Percentiles rank a stretch among this genome's conserved stretches.
Evolutionary conservation across 768 basidiomycete genomes (phyloP).

Genomic region (Antrodiella citrinella): DNA sequence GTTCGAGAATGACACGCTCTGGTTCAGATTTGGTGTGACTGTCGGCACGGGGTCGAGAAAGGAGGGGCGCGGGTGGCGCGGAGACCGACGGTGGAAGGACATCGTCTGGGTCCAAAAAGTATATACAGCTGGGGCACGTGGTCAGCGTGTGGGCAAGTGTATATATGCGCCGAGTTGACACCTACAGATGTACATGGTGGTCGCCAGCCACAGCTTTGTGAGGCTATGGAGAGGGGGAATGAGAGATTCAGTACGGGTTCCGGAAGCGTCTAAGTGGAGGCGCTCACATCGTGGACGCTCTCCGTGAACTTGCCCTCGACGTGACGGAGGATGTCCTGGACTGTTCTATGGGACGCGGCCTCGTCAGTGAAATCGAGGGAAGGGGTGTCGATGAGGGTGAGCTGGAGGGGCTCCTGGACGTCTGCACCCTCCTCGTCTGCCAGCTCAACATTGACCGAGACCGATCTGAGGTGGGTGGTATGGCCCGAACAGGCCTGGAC

Average conservation of each 20-base stretch:
- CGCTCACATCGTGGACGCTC: constrained; percentile 69
- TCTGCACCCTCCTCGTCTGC: constrained; percentile 42
- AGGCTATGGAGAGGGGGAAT: constrained; percentile 41
- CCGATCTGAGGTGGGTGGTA: constrained; percentile 63
- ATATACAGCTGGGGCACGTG: constrained; percentile 54
- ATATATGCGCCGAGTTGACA: constrained; percentile 26
- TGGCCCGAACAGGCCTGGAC: constrained; percentile 67
- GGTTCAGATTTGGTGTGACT: constrained; percentile 66
- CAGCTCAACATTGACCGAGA: constrained; percentile 64
- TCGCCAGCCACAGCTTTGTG: constrained; percentile 63
- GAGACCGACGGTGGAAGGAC: constrained; percentile 65
- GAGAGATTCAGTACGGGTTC: constrained; percentile 13
- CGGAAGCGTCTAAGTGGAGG: constrained; percentile 16
- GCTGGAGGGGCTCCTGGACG: constrained; percentile 42
- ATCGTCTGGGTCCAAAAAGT: constrained; percentile 79
- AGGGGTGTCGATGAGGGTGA: constrained; percentile 77
- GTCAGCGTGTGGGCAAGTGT: constrained; percentile 3
- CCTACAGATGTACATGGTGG: constrained; percentile 77
- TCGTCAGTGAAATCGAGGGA: constrained; percentile 71
- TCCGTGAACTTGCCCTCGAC: constrained; percentile 69
- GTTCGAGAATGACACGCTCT: constrained; percentile 75
- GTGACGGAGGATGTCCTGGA: constrained; percentile 61
- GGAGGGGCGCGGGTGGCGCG: constrained; percentile 57
- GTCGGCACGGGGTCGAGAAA: constrained; percentile 60
- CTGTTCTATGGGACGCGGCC: constrained; percentile 48